These are phyloP conservation scores for Chaetothyriales sp. DNA, from an alignment of 2,329 filamentous ascomycete species.

Conservation along the genomic window DNA sequence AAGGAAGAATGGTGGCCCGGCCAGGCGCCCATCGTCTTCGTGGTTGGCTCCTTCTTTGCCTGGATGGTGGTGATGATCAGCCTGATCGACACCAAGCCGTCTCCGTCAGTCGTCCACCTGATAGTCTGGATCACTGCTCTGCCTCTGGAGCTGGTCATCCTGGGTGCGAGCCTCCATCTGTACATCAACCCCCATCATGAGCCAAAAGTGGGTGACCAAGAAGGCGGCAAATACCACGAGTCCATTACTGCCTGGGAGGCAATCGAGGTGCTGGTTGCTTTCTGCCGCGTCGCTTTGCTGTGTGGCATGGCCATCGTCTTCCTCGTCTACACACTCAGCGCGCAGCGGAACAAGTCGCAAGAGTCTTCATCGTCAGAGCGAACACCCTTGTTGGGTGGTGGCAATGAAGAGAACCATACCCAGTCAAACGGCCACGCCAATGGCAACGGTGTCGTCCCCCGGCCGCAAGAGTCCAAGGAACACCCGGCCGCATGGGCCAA, in stretches of 20 bases:
- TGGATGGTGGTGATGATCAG: conserved; percentile 77
- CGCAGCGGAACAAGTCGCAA: not conserved
- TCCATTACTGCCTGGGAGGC: conserved; percentile 29
- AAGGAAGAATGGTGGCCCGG: conserved; percentile 68
- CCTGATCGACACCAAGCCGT: conserved; percentile 66
- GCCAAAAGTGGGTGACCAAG: conserved; percentile 36
- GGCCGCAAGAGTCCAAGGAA: conserved; percentile 17
- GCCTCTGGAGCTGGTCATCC: conserved; percentile 57
- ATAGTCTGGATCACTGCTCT: conserved; percentile 62
- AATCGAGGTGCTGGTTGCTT: conserved; percentile 38
- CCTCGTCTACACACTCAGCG: conserved; percentile 35
- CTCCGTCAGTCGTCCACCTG: conserved; percentile 66
- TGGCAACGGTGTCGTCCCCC: conserved; percentile 34
- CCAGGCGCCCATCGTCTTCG: conserved; percentile 62
- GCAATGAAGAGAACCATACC: conserved; percentile 23
- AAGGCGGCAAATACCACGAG: conserved; percentile 27
- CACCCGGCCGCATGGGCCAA: conserved; percentile 55
- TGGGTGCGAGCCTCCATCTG: conserved; percentile 52
- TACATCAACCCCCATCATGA: conserved; percentile 55
- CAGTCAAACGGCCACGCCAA: conserved; percentile 32
- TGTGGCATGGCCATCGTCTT: conserved; percentile 47
- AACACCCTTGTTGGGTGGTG: conserved; percentile 28
- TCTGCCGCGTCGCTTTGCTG: conserved; percentile 53
- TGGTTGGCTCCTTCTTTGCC: conserved; percentile 71
- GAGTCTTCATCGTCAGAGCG: conserved; percentile 19